These are phyloP conservation scores for Brettanomyces naardenensis DNA, from an alignment of 805 yeast genomes.

Conservation along the genomic window DNA sequence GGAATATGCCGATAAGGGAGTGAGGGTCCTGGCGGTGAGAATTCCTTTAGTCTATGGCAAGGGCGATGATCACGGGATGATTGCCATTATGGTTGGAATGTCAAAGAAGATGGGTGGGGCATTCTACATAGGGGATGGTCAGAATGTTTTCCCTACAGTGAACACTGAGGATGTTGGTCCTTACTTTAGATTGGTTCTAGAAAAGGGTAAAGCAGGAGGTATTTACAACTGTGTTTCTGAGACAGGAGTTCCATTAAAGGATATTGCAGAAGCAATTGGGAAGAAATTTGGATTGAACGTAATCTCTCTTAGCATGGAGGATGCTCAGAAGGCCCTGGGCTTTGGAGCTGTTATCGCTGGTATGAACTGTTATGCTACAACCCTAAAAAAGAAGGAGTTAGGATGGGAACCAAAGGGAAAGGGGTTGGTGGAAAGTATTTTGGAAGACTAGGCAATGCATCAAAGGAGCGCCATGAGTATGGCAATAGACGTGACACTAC, in stretches of 20 bases:
- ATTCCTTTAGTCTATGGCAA: not conserved
- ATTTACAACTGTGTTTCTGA: not conserved
- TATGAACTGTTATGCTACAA: not conserved
- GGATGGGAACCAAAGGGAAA: conserved; percentile 1
- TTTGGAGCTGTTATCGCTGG: not conserved
- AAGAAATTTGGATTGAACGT: not conserved
- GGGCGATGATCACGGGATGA: not conserved
- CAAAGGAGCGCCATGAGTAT: too few relatives aligned
- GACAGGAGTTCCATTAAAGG: not conserved
- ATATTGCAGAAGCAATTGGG: conserved; percentile 1
- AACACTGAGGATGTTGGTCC: not conserved
- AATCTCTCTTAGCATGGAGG: not conserved
- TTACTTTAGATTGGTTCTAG: not conserved
- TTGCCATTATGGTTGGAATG: not conserved
- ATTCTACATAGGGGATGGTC: not conserved
- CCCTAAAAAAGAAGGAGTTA: not conserved
- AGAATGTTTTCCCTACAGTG: conserved; percentile 1
- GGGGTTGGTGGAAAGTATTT: not conserved
- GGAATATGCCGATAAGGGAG: not conserved
- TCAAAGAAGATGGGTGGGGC: not conserved
- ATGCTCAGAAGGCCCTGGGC: not conserved
- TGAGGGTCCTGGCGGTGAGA: not conserved
- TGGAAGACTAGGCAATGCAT: too few relatives aligned
- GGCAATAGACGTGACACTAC: too few relatives aligned
- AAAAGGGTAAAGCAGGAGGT: not conserved